Base-by-base conservation (phyloP, 2,329 filamentous ascomycete species). In the Hymenoscyphus salicellus region DNA sequence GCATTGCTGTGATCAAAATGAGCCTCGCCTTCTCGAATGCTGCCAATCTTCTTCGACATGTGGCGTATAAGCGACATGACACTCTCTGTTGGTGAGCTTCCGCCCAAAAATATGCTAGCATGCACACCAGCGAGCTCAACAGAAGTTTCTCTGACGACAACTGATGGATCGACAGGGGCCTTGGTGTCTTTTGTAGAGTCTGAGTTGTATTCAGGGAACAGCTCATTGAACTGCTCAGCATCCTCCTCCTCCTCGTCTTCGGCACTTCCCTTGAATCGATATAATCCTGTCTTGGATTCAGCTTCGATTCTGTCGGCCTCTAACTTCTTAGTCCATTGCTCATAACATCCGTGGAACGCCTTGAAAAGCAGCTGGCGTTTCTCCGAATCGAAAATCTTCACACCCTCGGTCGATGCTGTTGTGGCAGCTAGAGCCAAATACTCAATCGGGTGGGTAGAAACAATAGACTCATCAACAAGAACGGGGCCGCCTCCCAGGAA, bases 191-290 rank as follows among this genome's bases (percentile, higher is more conserved):
- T 61, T n/a, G 63, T 63, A 30, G 75, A 62, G 1, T 71, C 73
- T 11, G 84, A 82, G 16, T 91, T 87, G 68, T 87, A 96, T 5
- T 84, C 86, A 1, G 94, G 94, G 79, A 98, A 98, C 6, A 98
- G 80, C 68, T 90, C 84, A 23, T 88, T 83, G 69, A 97, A 89
- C 68, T 95, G 91, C 63, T 89, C 85, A 67, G 89, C 84, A 61
- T 92, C 86, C 10, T 85, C 81, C 71, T 90, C 89, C 63, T 96
- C 90, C 68, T 91, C 87, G 58, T 93, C 89, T 66, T 93, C 90
- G 46, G 86, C 79, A 46, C 87, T 89, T 36, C 93, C 94, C 68
- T 87, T 86, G 78, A 95, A 97, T 23, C 88, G 89, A 77, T 96
- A 99, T 46, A 96, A 78, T 67, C 90, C 93, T 5, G 85, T 86